Evolutionary conservation across 129 eudicot genomes (phyloP).

Genomic region (Escallonia herrerae): DNA sequence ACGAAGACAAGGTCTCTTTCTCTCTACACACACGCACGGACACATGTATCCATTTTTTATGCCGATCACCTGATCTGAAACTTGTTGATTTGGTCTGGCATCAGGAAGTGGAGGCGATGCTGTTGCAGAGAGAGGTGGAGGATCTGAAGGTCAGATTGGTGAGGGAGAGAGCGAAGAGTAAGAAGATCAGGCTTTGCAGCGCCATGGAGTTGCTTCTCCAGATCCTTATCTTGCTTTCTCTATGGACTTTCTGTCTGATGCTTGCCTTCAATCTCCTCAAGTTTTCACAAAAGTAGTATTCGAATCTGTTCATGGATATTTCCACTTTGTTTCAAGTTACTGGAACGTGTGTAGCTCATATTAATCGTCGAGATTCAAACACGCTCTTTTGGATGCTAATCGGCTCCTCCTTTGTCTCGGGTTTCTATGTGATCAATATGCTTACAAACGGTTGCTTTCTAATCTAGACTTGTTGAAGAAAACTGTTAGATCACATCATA

Average conservation of each 20-base stretch:
- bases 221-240: slow-evolving; percentile 1
- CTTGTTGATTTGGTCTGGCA: not conserved
- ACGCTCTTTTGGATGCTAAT: too few relatives aligned
- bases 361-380: too few relatives aligned
- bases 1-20: slow-evolving; percentile 7
- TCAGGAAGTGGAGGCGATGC: slow-evolving; percentile 4
- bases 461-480: too few relatives aligned
- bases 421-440: too few relatives aligned
- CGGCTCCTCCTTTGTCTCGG: too few relatives aligned
- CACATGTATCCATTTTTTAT: not conserved
- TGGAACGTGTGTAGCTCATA: too few relatives aligned
- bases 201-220: slow-evolving; percentile 8
- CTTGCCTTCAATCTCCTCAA: slow-evolving; percentile 3
- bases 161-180: slow-evolving; percentile 18
- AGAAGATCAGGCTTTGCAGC: slow-evolving; percentile 12
- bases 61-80: not conserved
- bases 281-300: not conserved
- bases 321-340: too few relatives aligned
- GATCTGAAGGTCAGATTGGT: slow-evolving; percentile 17
- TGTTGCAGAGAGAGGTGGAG: slow-evolving; percentile 15
- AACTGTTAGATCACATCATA: too few relatives aligned
- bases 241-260: slow-evolving; percentile 12
- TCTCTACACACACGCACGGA: not conserved
- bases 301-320: too few relatives aligned
- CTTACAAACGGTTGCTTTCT: too few relatives aligned